Base-by-base conservation (phyloP, 2,329 filamentous ascomycete species). In the Parastagonospora avenae region DNA sequence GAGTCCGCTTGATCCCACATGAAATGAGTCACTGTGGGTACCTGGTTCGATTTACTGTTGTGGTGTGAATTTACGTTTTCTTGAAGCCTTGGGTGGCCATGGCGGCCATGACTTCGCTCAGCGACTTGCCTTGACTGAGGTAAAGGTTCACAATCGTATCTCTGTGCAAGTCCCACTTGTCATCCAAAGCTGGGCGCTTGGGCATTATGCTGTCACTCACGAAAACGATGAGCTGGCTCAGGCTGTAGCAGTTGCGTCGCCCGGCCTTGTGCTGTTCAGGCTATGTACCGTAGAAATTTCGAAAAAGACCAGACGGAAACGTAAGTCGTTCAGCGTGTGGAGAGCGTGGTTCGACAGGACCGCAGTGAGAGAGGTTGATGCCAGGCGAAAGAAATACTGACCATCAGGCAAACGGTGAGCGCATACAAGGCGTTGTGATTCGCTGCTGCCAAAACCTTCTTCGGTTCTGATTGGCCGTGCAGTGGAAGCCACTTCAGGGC, bases 31-130 rank as follows among this genome's bases (percentile, higher is more conserved):
- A 24, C 19, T 24, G 3, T 24, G 19, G 19, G 19, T 5, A 24
- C 19, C 19, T 24, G n/a, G n/a, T n/a, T n/a, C n/a, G n/a, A n/a
- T 15, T 24, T 53, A 48, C 4, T 24, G 24, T 19, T 10, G 10
- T 11, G 9, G 4, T n/a, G 12, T 2, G 12, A 29, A 54, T 48
- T 9, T 45, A 54, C 55, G 42, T 54, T 45, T 46, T 42, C 24
- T 24, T 44, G 30, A 57, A 52, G 2, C 55, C 55, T 27, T 28
- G 42, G 11, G n/a, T 14, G n/a, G 28, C 24, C 51, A 52, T 50
- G 4, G 19, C 16, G 9, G 9, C 6, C 29, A 54, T 52, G 14
- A 57, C 51, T 19, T 57, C 45, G 5, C 15, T 1, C 10, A 52
- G 40, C 11, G 45, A 16, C 28, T 43, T 42, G 9, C 40, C 39